A percentile compares a stretch with the other conserved stretches of the same genome.
These are phyloP conservation scores for Fusarium phyllophilum DNA, from an alignment of 2,329 filamentous ascomycete genomes.

Conservation along the genomic window DNA sequence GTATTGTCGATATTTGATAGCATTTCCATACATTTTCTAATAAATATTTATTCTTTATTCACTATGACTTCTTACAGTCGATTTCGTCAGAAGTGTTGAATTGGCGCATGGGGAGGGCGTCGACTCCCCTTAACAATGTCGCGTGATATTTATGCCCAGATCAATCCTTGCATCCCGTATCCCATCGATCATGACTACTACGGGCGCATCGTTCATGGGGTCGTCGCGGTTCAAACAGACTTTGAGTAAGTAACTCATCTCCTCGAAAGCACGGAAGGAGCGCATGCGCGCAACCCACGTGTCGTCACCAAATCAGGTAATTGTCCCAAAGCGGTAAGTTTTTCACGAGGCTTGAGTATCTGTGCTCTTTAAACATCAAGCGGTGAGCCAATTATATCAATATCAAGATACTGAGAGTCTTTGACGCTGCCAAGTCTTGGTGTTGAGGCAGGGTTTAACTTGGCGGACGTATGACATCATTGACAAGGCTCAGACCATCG, in stretches of 20 bases:
- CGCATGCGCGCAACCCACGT: neutral
- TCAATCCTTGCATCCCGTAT: rapidly evolving
- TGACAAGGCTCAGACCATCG: conserved; percentile 1
- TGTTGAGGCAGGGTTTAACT: conserved; percentile 16
- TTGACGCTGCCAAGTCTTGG: conserved; percentile 25
- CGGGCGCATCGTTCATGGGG: rapidly evolving
- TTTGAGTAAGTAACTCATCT: neutral
- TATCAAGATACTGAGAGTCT: neutral
- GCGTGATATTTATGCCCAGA: neutral
- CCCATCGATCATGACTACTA: neutral
- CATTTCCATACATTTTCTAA: neutral
- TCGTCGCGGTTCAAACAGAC: neutral
- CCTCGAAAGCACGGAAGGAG: neutral
- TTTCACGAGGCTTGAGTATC: neutral
- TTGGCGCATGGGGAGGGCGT: too few species aligned
- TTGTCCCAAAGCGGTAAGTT: neutral
- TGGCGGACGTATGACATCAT: conserved; percentile 28
- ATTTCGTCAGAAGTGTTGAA: neutral
- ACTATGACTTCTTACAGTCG: too few species aligned
- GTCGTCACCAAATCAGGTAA: neutral
- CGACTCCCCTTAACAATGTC: neutral
- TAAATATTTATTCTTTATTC: neutral
- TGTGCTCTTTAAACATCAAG: neutral
- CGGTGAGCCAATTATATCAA: neutral
- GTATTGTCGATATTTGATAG: neutral